A percentile compares a stretch with the other conserved stretches of the same genome.
Conservation (phyloP, 352 stramenopile species). For the Globisporangium sylvaticum region DNA sequence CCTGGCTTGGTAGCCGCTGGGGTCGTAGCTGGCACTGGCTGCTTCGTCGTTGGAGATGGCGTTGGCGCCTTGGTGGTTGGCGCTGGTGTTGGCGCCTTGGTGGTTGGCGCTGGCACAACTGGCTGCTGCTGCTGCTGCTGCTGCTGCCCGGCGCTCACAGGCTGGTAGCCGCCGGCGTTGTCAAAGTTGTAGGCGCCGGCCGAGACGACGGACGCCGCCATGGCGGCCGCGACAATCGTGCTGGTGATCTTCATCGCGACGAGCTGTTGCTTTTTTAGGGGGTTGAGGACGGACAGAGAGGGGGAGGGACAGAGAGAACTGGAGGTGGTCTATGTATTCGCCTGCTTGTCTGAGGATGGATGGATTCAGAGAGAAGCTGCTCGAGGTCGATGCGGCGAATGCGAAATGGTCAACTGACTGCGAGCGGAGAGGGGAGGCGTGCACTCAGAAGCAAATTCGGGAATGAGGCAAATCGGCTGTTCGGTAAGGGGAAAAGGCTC, state of each 20-base stretch:
- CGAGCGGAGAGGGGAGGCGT: background rate
- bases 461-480: constrained; percentile 5
- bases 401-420: constrained; percentile 10
- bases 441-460: constrained; percentile 12
- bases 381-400: constrained; percentile 12
- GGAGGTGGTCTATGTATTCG: constrained; percentile 9
- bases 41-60: background rate
- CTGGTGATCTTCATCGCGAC: constrained; percentile 11
- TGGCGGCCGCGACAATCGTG: constrained; percentile 13
- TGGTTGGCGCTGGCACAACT: constrained; percentile 1
- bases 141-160: constrained; percentile 4
- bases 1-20: background rate
- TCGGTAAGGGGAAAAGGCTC: constrained; percentile 1
- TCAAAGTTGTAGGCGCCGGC: constrained; percentile 9
- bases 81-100: background rate
- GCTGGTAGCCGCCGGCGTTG: constrained; percentile 2
- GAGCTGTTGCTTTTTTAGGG: background rate
- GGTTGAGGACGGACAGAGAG: constrained; percentile 6
- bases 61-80: background rate
- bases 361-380: constrained; percentile 1
- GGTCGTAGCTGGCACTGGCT: background rate
- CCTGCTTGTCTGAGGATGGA: constrained; percentile 3
- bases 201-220: constrained; percentile 11
- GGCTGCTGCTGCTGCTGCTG: constrained; percentile 7
- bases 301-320: constrained; percentile 1